Evolutionary conservation across 805 yeast species (phyloP).

Genomic region (Nakazawaea siamensis): DNA sequence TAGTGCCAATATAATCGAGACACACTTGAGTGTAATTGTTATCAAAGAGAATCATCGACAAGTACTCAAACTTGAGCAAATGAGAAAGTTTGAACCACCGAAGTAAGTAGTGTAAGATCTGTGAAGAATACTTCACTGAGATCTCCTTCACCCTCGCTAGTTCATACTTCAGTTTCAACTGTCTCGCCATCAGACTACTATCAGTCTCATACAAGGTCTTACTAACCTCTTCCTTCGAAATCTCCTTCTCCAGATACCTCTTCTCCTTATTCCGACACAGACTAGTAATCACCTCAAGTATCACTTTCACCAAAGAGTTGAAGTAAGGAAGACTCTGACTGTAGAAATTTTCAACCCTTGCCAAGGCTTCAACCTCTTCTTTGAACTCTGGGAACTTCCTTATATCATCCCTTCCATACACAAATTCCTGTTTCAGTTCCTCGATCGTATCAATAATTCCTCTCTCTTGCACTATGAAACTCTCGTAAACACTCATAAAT

Average conservation of each 20-base stretch:
- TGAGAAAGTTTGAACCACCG: slow-evolving; percentile 80
- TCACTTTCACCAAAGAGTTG: slow-evolving; percentile 55
- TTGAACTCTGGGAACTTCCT: slow-evolving; percentile 26
- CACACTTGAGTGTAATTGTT: slow-evolving; percentile 41
- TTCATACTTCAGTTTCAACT: slow-evolving; percentile 39
- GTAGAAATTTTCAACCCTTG: slow-evolving; percentile 57
- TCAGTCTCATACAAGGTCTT: slow-evolving; percentile 10
- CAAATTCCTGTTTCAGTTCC: slow-evolving; percentile 9
- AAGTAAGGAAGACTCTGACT: slow-evolving; percentile 40
- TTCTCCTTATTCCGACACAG: slow-evolving; percentile 18
- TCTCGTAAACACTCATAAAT: slow-evolving; percentile 61
- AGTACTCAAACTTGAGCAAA: slow-evolving; percentile 68
- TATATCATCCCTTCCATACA: slow-evolving; percentile 19
- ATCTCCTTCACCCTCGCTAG: slow-evolving; percentile 54
- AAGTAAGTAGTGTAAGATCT: slow-evolving; percentile 42
- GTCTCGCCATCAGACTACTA: neutral
- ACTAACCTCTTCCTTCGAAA: slow-evolving; percentile 16
- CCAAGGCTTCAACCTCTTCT: slow-evolving; percentile 32
- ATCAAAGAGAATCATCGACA: slow-evolving; percentile 68
- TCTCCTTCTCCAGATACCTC: slow-evolving; percentile 12
- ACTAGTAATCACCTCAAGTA: slow-evolving; percentile 56
- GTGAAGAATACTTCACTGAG: slow-evolving; percentile 49
- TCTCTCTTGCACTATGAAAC: slow-evolving; percentile 66
- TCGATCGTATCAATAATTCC: slow-evolving; percentile 30
- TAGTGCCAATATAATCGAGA: slow-evolving; percentile 23